phyloP scores from a whole-genome alignment of 805 yeast genomes.

The Brettanomyces anomalus region DNA sequence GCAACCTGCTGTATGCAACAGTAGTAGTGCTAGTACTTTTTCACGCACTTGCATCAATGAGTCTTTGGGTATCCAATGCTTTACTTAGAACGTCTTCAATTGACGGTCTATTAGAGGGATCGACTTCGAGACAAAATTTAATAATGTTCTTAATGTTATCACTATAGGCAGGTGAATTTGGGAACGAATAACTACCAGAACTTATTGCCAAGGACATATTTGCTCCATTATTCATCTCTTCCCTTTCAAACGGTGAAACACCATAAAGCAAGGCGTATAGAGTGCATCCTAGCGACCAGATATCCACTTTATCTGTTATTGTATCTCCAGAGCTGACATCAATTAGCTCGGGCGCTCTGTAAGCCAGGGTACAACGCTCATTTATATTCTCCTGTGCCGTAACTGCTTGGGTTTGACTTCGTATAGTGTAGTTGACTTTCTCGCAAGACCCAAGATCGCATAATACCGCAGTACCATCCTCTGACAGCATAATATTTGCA shows the following conservation, averaged over 20 bases:
- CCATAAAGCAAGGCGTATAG: constrained; percentile 71
- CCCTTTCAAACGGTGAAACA: constrained; percentile 79
- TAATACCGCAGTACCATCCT: constrained; percentile 67
- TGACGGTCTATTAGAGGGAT: constrained; percentile 54
- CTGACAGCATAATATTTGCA: constrained; percentile 74
- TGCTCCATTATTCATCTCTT: constrained; percentile 76
- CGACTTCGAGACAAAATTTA: constrained; percentile 49
- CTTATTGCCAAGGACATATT: constrained; percentile 67
- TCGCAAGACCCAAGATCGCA: constrained; percentile 80
- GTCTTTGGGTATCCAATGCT: constrained; percentile 33
- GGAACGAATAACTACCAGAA: constrained; percentile 55
- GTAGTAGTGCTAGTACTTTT: too few relatives aligned
- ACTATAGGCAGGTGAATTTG: constrained; percentile 44
- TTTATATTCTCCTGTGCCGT: constrained; percentile 73
- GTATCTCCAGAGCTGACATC: constrained; percentile 61
- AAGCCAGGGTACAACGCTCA: constrained; percentile 79
- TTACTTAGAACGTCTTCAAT: constrained; percentile 48
- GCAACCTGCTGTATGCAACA: too few relatives aligned
- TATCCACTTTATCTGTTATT: constrained; percentile 69
- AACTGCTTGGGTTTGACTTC: constrained; percentile 60
- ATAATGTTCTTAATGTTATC: constrained; percentile 49
- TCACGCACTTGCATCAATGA: too few relatives aligned
- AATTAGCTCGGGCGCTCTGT: constrained; percentile 83
- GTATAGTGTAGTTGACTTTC: constrained; percentile 46
- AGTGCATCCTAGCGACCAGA: constrained; percentile 89